Base-by-base conservation (phyloP, 805 yeast genomes). In the Saturnispora diversa region DNA sequence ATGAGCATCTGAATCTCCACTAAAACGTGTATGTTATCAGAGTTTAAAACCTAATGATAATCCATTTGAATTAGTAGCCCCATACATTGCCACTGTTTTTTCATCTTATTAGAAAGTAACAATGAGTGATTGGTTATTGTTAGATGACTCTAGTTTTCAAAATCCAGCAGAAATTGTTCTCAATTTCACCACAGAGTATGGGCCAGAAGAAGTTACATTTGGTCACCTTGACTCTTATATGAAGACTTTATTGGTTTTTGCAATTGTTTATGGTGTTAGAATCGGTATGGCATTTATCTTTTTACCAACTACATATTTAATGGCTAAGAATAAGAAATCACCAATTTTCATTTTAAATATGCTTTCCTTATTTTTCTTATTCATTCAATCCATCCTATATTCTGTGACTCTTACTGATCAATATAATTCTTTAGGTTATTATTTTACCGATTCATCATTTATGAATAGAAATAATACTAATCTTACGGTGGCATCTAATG, bases 271-370 rank as follows among this genome's bases (percentile, higher is more conserved):
- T 52, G 83, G 84, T 10, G 67, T 71, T 2, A 66, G 81, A 45
- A 60, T 79, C 28, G 85, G 85, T 11, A 67, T 78, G 30, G 69
- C 75, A 2, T 67, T 77, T 5, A 53, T 74, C 39, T 56, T 71
- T 10, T 55, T 66, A 5, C 56, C 72, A 11, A 49, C 69, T 5
- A 59, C 78, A 31, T 66, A 70, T 50, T 55, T 78, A 43, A 59
- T 72, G 6, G 66, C 75, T 2, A 71, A 69, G 40, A 74, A 71
- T 44, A 74, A 69, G 50, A 69, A 59, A 17, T 75, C 88, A 0
- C 84, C 87, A 6, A 73, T 86, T 22, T 90, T 85, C 56, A 56
- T 78, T n/a, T 60, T 86, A 33, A 87, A 88, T 58, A 78, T 77
- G 54, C 37, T 67, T 2, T 74, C 83, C 25, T 63, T 90, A 39